These are phyloP conservation scores for Diaporthe eres DNA, from an alignment of 2,329 filamentous ascomycete species.

Conservation along the genomic window DNA sequence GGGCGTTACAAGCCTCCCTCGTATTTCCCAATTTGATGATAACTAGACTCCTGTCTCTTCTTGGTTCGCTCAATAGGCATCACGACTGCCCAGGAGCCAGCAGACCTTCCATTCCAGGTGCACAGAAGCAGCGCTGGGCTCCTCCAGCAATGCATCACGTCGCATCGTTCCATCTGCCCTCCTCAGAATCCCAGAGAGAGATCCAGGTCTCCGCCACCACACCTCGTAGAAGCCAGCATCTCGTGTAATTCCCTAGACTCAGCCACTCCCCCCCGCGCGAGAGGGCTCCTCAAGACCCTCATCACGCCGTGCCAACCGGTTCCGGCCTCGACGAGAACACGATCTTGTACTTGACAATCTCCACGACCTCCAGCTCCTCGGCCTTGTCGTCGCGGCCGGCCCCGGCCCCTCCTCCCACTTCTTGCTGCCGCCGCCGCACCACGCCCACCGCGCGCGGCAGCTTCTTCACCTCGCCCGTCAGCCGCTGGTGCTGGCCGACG, in stretches of 20 bases:
- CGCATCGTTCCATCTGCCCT: neutral
- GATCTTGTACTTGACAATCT: conserved; percentile 89
- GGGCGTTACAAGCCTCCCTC: neutral
- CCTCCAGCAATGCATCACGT: neutral
- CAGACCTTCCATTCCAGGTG: neutral
- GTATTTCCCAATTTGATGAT: neutral
- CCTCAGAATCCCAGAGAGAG: too few relatives aligned
- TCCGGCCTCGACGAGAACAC: conserved; percentile 88
- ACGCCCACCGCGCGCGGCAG: conserved; percentile 83
- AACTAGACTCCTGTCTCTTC: neutral
- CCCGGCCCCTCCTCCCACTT: conserved; percentile 55
- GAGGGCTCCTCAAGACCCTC: neutral
- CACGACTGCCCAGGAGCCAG: neutral
- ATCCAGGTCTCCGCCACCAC: neutral
- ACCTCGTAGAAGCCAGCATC: neutral
- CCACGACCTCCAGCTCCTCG: conserved; percentile 82
- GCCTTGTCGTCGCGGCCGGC: conserved; percentile 64
- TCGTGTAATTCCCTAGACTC: neutral
- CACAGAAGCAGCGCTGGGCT: neutral
- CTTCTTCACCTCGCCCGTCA: conserved; percentile 93
- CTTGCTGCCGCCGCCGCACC: conserved; percentile 69
- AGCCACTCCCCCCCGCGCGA: neutral
- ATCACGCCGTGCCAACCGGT: conserved; percentile 73
- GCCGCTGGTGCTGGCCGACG: conserved; percentile 87
- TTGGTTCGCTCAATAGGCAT: neutral